A percentile compares a stretch with the other conserved stretches of the same genome.
Evolutionary conservation across 169 alveolate genomes (phyloP).

Genomic region (Plasmodium blacklocki): DNA sequence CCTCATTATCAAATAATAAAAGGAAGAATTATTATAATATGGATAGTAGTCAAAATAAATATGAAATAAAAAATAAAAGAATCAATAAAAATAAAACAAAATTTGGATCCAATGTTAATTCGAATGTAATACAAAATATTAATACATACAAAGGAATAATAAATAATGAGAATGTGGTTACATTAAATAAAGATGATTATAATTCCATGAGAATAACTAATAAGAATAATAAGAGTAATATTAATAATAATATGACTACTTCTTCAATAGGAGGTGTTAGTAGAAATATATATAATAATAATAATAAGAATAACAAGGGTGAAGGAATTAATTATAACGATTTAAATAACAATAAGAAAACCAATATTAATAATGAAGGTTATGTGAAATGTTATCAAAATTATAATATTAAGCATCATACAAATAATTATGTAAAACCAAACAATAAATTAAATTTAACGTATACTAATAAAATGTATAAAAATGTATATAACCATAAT

Average conservation of each 20-base stretch:
- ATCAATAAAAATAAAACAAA: constrained; percentile 10
- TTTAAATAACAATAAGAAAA: not conserved
- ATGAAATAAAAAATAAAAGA: constrained; percentile 21
- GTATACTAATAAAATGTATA: constrained; percentile 50
- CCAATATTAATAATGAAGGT: not conserved
- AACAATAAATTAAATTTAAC: constrained; percentile 34
- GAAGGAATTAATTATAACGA: not conserved
- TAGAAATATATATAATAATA: constrained; percentile 1
- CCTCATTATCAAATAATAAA: not conserved
- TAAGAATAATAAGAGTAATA: not conserved
- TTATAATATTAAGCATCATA: not conserved
- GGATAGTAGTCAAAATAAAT: not conserved
- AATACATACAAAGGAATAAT: not conserved
- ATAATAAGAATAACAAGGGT: not conserved
- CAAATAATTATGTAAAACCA: constrained; percentile 5
- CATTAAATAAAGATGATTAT: not conserved
- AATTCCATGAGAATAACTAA: not conserved
- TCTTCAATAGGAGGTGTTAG: not conserved
- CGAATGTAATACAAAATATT: not conserved
- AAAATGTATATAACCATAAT: constrained; percentile 8
- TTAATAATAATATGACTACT: not conserved
- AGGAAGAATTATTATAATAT: constrained; percentile 8
- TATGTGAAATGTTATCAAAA: not conserved
- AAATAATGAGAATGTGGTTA: not conserved
- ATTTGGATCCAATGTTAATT: constrained; percentile 1